Base-by-base conservation (phyloP, 106 monocot species). In the Amphibolis antarctica region DNA sequence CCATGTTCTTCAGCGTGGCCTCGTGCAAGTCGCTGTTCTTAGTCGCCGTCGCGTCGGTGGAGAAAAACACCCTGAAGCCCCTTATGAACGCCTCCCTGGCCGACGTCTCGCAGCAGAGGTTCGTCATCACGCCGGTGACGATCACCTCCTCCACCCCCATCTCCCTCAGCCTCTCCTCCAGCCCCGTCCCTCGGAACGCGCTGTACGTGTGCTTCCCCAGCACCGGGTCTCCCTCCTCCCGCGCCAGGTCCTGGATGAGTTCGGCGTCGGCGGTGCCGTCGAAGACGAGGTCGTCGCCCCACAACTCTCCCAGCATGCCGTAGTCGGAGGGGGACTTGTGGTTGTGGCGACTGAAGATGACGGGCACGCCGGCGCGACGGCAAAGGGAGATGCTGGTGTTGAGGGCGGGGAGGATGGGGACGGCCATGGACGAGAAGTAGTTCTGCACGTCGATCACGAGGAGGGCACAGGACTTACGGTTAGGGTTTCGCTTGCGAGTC, bases 11-110 rank as follows among this genome's bases (percentile, higher is more conserved):
- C 36, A 92, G 63, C 18, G 86, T 74, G 9, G 92, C 76, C 63
- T 81, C 78, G 55, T 92, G 92, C 64, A 92, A 56, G 9, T 87
- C 92, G 31, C 14, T 24, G 55, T 44, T 77, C 53, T 63, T 14
- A 12, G 86, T 87, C 24, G 52, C 83, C 0, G 92, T 87, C 24
- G 86, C 83, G 26, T 92, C 84, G 5, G 71, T 73, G 21, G 81
- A 83, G 69, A 86, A 86, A 79, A 91, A 91, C 18, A 92, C 86
- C 77, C 91, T 49, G 69, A 86, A 92, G 44, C 83, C 91, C 69
- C 74, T 78, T 0, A 81, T 65, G 53, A 86, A 92, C 21, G 91
- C 86, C 47, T 83, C 91, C 74, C 91, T 79, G 47, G 86, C 81
- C 51, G 91, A 76, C 13, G 86, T 92, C 79, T 86, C 91, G 65